A percentile compares a stretch with the other conserved stretches of the same genome.
Conservation (phyloP, 495 filamentous ascomycete genomes). For the Aspergillus avenaceus region DNA sequence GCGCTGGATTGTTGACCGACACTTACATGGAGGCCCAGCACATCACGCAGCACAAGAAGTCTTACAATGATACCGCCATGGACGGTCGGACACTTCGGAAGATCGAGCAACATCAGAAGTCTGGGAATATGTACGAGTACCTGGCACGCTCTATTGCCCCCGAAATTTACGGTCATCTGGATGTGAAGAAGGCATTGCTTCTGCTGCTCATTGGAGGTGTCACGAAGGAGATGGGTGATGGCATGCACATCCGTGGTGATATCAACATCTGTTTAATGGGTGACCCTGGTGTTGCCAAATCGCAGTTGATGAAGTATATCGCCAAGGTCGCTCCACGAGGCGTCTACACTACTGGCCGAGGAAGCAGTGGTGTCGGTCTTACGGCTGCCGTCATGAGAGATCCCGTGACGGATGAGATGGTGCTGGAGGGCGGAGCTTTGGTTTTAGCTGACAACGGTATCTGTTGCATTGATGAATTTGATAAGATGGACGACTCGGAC, state of each 20-base stretch:
- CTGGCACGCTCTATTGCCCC: constrained; percentile 93
- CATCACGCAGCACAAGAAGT: constrained; percentile 93
- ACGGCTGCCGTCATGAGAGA: constrained; percentile 98
- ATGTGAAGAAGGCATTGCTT: constrained; percentile 96
- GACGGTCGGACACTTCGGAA: constrained; percentile 72
- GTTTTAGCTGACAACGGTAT: constrained; percentile 97
- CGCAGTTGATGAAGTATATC: constrained; percentile 95
- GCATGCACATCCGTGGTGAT: constrained; percentile 96
- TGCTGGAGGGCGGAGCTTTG: constrained; percentile 91
- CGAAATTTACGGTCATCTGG: constrained; percentile 92
- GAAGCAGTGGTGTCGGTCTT: constrained; percentile 93
- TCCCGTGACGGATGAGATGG: constrained; percentile 98
- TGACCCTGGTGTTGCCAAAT: constrained; percentile 98
- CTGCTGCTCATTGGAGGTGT: constrained; percentile 94
- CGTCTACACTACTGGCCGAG: constrained; percentile 96
- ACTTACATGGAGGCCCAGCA: constrained; percentile 95
- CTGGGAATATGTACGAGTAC: constrained; percentile 90
- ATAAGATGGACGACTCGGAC: constrained; percentile 98
- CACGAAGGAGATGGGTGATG: constrained; percentile 94
- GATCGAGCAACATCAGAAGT: constrained; percentile 74
- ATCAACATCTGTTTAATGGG: constrained; percentile 99
- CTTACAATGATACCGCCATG: constrained; percentile 81
- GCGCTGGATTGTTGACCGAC: constrained; percentile 89
- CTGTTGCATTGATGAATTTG: constrained; percentile 99
- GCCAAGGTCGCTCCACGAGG: constrained; percentile 95